Evolutionary conservation across 2,329 filamentous ascomycete species (phyloP).

Genomic region (Fusarium sp.): DNA sequence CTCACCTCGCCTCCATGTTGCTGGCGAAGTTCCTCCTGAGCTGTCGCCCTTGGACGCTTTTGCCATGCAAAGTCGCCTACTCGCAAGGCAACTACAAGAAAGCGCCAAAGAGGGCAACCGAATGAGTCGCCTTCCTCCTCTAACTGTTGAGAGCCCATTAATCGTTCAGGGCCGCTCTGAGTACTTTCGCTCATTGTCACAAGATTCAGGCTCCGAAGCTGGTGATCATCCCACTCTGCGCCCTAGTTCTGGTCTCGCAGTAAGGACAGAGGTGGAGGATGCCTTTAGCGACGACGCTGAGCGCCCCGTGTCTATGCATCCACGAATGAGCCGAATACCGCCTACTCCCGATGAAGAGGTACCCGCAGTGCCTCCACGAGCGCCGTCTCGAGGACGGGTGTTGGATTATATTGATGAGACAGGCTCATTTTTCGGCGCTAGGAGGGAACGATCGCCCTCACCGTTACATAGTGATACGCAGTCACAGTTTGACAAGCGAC

Average conservation of each 20-base stretch:
- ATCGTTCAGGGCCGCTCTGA: constrained; percentile 77
- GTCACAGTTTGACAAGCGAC: constrained; percentile 41
- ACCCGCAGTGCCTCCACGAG: constrained; percentile 56
- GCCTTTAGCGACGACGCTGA: constrained; percentile 55
- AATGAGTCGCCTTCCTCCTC: constrained; percentile 84
- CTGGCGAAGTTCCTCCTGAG: constrained; percentile 85
- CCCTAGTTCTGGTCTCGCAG: constrained; percentile 49
- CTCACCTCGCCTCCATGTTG: constrained; percentile 80
- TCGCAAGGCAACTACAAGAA: constrained; percentile 88
- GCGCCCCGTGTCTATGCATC: constrained; percentile 78
- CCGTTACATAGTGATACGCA: constrained; percentile 56
- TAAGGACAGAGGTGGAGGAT: constrained; percentile 67
- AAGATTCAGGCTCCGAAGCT: constrained; percentile 64
- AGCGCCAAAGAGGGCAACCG: constrained; percentile 77
- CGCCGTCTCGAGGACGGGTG: constrained; percentile 52
- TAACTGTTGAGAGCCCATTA: constrained; percentile 84
- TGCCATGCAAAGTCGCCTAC: constrained; percentile 86
- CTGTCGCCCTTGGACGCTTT: constrained; percentile 96
- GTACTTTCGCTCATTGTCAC: constrained; percentile 80
- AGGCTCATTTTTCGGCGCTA: constrained; percentile 59
- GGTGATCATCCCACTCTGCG: constrained; percentile 44
- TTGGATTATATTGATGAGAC: constrained; percentile 52
- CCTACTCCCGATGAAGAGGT: constrained; percentile 59
- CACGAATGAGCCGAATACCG: constrained; percentile 73
- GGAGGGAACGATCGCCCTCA: constrained; percentile 67